phyloP scores from a whole-genome alignment of 2,329 filamentous ascomycete genomes.

The Pseudocercospora crystallina region DNA sequence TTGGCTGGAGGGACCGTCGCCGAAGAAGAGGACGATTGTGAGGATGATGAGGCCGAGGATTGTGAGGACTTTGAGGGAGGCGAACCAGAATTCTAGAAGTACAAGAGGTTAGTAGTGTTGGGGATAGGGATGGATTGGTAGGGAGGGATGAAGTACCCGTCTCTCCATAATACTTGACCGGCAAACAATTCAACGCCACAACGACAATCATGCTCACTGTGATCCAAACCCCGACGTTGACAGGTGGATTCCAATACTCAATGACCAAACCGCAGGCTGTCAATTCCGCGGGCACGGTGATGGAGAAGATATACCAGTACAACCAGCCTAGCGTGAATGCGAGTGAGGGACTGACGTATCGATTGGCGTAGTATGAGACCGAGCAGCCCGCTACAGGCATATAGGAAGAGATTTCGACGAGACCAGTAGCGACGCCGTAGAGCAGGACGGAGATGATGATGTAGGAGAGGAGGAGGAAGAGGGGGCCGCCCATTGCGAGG shows the following conservation, averaged over 20 bases:
- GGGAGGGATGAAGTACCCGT: too few species aligned
- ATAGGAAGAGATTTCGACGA: constrained; percentile 71
- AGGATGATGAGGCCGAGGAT: constrained; percentile 40
- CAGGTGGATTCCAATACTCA: constrained; percentile 58
- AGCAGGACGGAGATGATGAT: too few species aligned
- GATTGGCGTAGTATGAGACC: constrained; percentile 71
- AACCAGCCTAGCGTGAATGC: constrained; percentile 81
- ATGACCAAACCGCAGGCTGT: constrained; percentile 14
- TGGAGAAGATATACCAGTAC: constrained; percentile 76
- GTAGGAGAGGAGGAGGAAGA: constrained; percentile 47
- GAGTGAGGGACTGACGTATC: constrained; percentile 70
- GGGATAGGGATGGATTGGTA: too few species aligned
- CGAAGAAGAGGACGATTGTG: constrained; percentile 39
- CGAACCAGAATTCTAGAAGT: not conserved
- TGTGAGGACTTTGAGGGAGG: constrained; percentile 39
- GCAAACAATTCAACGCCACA: too few species aligned
- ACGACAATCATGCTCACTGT: too few species aligned
- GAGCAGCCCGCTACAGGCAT: constrained; percentile 76
- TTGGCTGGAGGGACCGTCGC: constrained; percentile 38
- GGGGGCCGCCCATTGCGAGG: constrained; percentile 49
- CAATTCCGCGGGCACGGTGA: constrained; percentile 17
- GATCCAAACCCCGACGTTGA: too few species aligned
- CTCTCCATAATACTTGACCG: too few species aligned
- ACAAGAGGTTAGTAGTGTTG: constrained; percentile 14
- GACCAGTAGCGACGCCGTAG: constrained; percentile 53